Percentiles rank a stretch among this genome's conserved stretches.
phyloP scores from a whole-genome alignment of 2,329 filamentous ascomycete species.

The Lizonia empirigonia region DNA sequence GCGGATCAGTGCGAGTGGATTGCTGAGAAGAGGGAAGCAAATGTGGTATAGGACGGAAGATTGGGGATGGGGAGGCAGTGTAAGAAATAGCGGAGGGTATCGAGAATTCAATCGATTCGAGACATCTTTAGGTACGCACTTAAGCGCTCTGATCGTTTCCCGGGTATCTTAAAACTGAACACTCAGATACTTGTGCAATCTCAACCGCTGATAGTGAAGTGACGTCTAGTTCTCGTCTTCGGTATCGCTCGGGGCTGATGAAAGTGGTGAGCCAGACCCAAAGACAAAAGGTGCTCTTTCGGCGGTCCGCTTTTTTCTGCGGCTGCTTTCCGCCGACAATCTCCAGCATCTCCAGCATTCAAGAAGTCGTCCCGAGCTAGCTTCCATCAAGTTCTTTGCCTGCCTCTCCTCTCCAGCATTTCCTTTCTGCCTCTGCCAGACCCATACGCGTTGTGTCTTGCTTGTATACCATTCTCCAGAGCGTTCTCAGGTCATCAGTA shows the following conservation, averaged over 20 bases:
- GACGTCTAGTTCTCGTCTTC: constrained; percentile 23
- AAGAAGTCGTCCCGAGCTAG: constrained; percentile 43
- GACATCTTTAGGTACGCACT: too few species aligned
- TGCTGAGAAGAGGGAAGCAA: constrained; percentile 20
- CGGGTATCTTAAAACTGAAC: too few species aligned
- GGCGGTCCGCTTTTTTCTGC: constrained; percentile 11
- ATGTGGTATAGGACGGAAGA: neutral
- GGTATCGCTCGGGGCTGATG: constrained; percentile 30
- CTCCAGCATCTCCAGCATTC: constrained; percentile 43
- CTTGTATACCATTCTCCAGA: constrained; percentile 59
- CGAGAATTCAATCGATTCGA: too few species aligned
- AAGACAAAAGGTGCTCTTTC: constrained; percentile 21
- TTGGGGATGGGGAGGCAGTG: neutral
- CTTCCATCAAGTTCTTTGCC: constrained; percentile 41
- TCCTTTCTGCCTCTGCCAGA: constrained; percentile 53
- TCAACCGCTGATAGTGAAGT: too few species aligned
- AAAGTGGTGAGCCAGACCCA: constrained; percentile 30
- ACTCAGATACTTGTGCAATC: too few species aligned
- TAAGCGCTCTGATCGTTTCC: too few species aligned
- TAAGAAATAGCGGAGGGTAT: too few species aligned
- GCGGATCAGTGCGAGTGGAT: constrained; percentile 38
- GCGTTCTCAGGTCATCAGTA: constrained; percentile 49
- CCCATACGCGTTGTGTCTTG: constrained; percentile 53
- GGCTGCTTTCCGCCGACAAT: constrained; percentile 22
- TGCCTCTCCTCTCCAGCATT: constrained; percentile 45